A percentile compares a stretch with the other conserved stretches of the same genome.
Conservation (phyloP, 2,329 filamentous ascomycete species). For the Fusarium siculi region DNA sequence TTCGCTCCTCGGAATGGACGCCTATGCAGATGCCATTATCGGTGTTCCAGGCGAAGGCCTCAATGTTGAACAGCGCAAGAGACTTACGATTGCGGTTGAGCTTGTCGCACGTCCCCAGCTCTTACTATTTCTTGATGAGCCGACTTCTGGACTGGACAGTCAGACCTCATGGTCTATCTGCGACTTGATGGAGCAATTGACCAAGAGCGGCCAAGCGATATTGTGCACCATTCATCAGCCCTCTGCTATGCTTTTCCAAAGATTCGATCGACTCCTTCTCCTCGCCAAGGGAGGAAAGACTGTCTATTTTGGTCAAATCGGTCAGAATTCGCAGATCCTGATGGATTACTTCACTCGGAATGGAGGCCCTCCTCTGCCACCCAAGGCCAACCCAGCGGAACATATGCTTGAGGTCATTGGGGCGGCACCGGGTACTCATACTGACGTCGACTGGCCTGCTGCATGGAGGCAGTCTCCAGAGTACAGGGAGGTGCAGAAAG, state of each 20-base stretch:
- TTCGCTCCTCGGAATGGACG: conserved; percentile 68
- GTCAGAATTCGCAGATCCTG: conserved; percentile 63
- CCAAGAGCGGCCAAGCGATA: conserved; percentile 59
- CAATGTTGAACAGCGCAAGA: conserved; percentile 68
- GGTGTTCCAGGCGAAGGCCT: conserved; percentile 67
- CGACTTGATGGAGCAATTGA: conserved; percentile 67
- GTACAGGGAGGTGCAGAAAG: conserved; percentile 45
- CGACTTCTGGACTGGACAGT: conserved; percentile 67
- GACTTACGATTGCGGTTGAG: conserved; percentile 67
- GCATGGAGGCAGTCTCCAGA: conserved; percentile 51
- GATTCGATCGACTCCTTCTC: conserved; percentile 25
- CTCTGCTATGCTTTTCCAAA: conserved; percentile 57
- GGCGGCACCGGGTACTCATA: conserved; percentile 60
- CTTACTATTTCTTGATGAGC: conserved; percentile 68
- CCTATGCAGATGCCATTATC: conserved; percentile 70
- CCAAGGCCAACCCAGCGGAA: conserved; percentile 72
- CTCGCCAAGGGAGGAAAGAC: conserved; percentile 52
- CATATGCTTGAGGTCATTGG: conserved; percentile 67
- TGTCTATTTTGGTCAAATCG: conserved; percentile 75
- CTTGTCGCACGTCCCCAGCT: conserved; percentile 64
- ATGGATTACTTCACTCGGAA: conserved; percentile 71
- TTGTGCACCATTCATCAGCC: conserved; percentile 41
- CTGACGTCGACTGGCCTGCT: conserved; percentile 51
- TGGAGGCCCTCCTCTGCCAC: conserved; percentile 63
- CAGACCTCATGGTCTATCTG: conserved; percentile 69